Percentiles rank a stretch among this genome's conserved stretches.
Evolutionary conservation across 208 protist species (phyloP).

Genomic region (Herpetomonas samuelpessoai): DNA sequence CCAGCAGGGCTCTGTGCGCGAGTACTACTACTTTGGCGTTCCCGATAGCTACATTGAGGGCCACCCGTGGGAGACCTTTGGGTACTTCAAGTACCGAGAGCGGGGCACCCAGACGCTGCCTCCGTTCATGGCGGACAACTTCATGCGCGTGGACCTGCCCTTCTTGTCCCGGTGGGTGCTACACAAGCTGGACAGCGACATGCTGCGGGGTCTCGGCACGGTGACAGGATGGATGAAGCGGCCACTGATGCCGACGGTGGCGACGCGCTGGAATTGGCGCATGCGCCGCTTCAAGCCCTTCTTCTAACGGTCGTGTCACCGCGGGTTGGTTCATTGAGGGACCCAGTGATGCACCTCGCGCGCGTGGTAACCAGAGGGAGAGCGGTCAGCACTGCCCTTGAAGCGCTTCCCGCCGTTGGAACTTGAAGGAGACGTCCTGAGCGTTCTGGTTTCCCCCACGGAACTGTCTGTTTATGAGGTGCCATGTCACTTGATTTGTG

Average conservation of each 20-base stretch:
- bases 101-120: conserved; percentile 54
- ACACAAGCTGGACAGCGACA: conserved; percentile 76
- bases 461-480: too few relatives aligned
- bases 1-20: conserved; percentile 72
- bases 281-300: conserved; percentile 67
- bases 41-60: conserved; percentile 85
- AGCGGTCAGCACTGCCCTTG: too few relatives aligned
- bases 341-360: too few relatives aligned
- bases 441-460: too few relatives aligned
- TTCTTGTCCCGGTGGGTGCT: conserved; percentile 84
- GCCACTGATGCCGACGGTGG: conserved; percentile 47
- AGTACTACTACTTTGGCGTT: conserved; percentile 87
- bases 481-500: too few relatives aligned
- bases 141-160: conserved; percentile 58
- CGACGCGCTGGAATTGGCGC: conserved; percentile 42
- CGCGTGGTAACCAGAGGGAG: too few relatives aligned
- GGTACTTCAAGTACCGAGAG: conserved; percentile 73
- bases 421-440: too few relatives aligned
- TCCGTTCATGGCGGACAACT: conserved; percentile 74
- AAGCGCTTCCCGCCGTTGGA: too few relatives aligned
- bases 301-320: too few relatives aligned
- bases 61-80: conserved; percentile 83
- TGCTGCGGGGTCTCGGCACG: conserved; percentile 75
- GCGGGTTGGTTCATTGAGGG: too few relatives aligned
- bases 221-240: conserved; percentile 74